phyloP scores from a whole-genome alignment of 805 yeast genomes.

The Starmerella potacharoeniae region DNA sequence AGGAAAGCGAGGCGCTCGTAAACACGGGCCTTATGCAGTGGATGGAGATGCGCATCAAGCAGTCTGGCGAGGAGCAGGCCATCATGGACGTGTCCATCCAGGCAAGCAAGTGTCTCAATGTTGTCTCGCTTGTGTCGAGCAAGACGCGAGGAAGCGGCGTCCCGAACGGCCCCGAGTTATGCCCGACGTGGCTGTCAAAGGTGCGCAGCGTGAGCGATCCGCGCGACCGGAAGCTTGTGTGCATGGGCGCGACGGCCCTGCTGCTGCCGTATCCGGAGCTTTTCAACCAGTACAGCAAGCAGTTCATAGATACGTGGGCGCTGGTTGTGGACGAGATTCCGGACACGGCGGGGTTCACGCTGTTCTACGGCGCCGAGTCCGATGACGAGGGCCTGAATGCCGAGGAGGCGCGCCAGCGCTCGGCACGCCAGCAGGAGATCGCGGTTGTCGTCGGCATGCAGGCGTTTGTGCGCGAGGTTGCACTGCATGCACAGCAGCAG shows the following conservation, averaged over 20 bases:
- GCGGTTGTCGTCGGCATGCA: constrained; percentile 33
- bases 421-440: constrained; percentile 36
- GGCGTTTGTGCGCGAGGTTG: background rate
- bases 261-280: constrained; percentile 11
- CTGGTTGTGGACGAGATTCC: constrained; percentile 62
- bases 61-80: constrained; percentile 5
- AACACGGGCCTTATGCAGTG: constrained; percentile 12
- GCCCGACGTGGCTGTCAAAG: constrained; percentile 27
- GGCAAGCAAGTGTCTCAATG: constrained; percentile 8
- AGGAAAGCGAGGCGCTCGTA: constrained; percentile 1
- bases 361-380: constrained; percentile 16
- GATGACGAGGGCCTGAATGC: constrained; percentile 19
- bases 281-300: constrained; percentile 4
- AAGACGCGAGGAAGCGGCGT: constrained; percentile 9
- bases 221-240: constrained; percentile 55
- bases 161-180: background rate
- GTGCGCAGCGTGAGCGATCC: constrained; percentile 57
- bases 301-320: constrained; percentile 36
- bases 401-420: constrained; percentile 27
- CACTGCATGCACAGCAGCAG: constrained; percentile 4
- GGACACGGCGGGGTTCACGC: constrained; percentile 47
- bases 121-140: constrained; percentile 9
- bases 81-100: constrained; percentile 8
- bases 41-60: constrained; percentile 6
- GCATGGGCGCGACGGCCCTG: constrained; percentile 36